Evolutionary conservation across 2,329 filamentous ascomycete genomes (phyloP), one percentile per base, ranked within the genome.

Genomic region (Fusarium floridanum): DNA sequence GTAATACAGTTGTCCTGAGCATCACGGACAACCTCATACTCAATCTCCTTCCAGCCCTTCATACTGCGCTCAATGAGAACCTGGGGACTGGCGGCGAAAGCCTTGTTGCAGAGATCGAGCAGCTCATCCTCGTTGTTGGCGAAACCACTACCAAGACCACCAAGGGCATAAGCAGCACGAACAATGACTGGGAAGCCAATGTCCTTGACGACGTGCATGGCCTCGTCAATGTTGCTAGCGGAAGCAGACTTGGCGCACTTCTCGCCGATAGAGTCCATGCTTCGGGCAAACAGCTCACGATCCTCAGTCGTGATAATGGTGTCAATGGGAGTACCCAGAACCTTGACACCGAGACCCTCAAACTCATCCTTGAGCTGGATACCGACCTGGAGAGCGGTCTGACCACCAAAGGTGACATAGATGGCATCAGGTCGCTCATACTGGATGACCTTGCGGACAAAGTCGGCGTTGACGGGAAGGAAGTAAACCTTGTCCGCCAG

Each of bases 41-140:
- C 97, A 61, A 98, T 93, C 85, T 99, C 97, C 86, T 99, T 99
- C 97, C 97, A 99, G 69, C 97, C 97, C 87, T 98, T 98, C 96
- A 99, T 98, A 86, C 95, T 97, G 83, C 94, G 92, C 87, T 99
- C 97, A 79, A 99, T 97, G 65, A 99, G 90, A 9, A 99, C 94
- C 82, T 99, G 97, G 10, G 97, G 97, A 81, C 95, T 98, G 76
- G 94, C 95, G 32, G 97, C 95, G 76, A 99, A 95, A 8, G 97
- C 96, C 85, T 97, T 98, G 83, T 94, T 92, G 88, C 97, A 98
- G 55, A 98, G 92, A 2, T 96, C 94, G 37, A 93, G 86, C 50
- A 98, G 88, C 83, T 99, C 91, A 2, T 90, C 84, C 77, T 97
- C 92, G 82, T 98, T 92, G 79, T 98, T 92, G 67, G 97, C 97